Evolutionary conservation across 805 yeast species (phyloP), one percentile per base, ranked within the genome.

Genomic region (Schwanniomyces polymorphus): DNA sequence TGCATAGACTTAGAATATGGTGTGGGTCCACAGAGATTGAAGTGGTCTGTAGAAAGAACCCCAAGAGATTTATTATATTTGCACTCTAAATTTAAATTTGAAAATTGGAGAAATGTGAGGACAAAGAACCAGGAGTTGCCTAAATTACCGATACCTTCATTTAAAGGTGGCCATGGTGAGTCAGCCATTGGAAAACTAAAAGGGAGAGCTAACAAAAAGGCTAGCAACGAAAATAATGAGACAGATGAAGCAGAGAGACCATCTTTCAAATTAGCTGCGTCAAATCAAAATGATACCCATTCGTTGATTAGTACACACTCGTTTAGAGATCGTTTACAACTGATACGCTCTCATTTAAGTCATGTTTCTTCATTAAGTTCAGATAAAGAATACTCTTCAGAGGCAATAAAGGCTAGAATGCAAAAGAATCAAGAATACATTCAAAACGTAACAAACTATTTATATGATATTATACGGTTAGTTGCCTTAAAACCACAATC

Each of bases 1-100:
- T 74, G 79, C 49, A 70, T 94, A n/a, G 88, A 86, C 42, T 71
- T 94, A 39, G 97, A 91, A 60, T 94, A 94, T 60, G 99, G 98
- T 6, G 81, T 91, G 27, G 97, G 97, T 1, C 80, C 82, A 5
- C 81, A 84, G 46, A 69, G 91, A 45, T 70, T 91, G 56, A 80
- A 81, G 55, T 94, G 99, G 99, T 73, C 85, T 1, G 80, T 94
- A 6, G 75, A 81, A 26, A 86, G 85, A 56, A 85, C 82, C 18
- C 80, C 85, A 41, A 81, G 83, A 55, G 97, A 91, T 51, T 72
- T 94, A 38, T 68, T 80, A n/a, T 75, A 75, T 23, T 72, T 92
- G 46, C 95, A 91, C 62, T 79, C 86, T 16, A 78, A 81, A 45
- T 70, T 91, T 51, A 84, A 82, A 59, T 70, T 84, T 8, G 72